A percentile compares a stretch with the other conserved stretches of the same genome.
Conservation (phyloP, 2,329 filamentous ascomycete genomes). For the Sclerotinia borealis region DNA sequence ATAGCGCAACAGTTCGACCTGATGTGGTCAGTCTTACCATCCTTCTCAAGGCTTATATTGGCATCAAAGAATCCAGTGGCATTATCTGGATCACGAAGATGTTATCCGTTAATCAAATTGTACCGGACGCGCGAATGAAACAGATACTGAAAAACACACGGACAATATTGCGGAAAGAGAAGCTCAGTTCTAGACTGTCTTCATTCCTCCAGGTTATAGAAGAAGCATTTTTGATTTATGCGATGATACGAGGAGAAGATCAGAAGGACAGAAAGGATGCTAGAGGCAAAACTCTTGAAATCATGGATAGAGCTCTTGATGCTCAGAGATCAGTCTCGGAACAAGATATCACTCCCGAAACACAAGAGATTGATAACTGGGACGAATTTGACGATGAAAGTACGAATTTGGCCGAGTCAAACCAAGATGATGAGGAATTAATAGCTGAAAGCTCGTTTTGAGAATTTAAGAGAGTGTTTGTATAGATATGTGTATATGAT, state of each 20-base stretch:
- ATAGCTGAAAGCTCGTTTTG: background rate
- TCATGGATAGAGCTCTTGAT: constrained; percentile 26
- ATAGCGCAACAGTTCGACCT: constrained; percentile 12
- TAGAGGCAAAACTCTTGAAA: constrained; percentile 20
- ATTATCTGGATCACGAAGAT: constrained; percentile 26
- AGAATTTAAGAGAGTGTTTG: background rate
- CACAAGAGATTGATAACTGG: background rate
- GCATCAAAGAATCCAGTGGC: constrained; percentile 21
- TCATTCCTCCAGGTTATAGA: constrained; percentile 15
- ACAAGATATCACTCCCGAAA: too few species aligned
- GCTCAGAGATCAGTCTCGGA: background rate
- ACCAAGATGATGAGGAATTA: background rate
- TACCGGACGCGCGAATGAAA: constrained; percentile 24
- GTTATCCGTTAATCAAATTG: constrained; percentile 21
- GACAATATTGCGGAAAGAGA: background rate
- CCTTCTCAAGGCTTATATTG: constrained; percentile 28
- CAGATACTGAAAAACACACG: constrained; percentile 16
- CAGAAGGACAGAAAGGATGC: constrained; percentile 13
- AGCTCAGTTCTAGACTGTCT: background rate
- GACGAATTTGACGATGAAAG: background rate
- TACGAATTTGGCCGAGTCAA: background rate
- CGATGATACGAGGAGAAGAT: constrained; percentile 14
- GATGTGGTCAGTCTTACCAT: constrained; percentile 25
- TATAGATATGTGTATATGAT: background rate
- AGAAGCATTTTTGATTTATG: constrained; percentile 13